Evolutionary conservation across 352 stramenopile genomes (phyloP).

Genomic region (Phytophthora meadii): DNA sequence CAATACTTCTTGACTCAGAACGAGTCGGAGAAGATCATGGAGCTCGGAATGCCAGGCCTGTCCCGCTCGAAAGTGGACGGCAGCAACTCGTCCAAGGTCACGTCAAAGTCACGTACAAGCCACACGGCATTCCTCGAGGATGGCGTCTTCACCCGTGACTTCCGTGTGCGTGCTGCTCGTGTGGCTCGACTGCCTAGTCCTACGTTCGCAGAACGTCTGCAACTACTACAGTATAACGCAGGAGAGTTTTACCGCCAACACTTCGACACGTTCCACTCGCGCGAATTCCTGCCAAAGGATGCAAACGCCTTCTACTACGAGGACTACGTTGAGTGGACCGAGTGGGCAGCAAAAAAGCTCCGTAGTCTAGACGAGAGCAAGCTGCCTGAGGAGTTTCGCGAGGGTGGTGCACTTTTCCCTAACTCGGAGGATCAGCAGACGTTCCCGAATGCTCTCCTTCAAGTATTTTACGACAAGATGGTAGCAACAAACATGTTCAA

Average conservation of each 20-base stretch:
- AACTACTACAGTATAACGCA: constrained; percentile 76
- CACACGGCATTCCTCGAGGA: constrained; percentile 81
- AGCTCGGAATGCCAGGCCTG: constrained; percentile 50
- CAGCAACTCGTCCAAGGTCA: constrained; percentile 63
- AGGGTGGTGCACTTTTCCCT: constrained; percentile 64
- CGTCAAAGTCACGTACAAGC: constrained; percentile 72
- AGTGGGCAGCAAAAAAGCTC: constrained; percentile 59
- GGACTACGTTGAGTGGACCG: constrained; percentile 68
- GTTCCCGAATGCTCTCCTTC: constrained; percentile 71
- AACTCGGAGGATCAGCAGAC: constrained; percentile 49
- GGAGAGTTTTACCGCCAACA: constrained; percentile 86
- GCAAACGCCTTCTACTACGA: constrained; percentile 47
- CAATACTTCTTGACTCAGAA: constrained; percentile 64
- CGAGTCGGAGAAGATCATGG: constrained; percentile 67
- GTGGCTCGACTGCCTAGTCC: constrained; percentile 73
- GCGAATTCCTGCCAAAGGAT: constrained; percentile 67
- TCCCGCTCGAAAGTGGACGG: constrained; percentile 75
- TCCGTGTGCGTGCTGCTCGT: constrained; percentile 60
- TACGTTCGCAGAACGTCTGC: constrained; percentile 68
- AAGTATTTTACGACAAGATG: constrained; percentile 61
- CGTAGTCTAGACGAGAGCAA: constrained; percentile 40
- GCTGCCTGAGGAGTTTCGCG: constrained; percentile 60
- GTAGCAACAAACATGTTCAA: constrained; percentile 63
- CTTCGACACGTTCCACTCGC: constrained; percentile 81
- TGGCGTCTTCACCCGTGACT: constrained; percentile 68